These are phyloP conservation scores for Lindgomyces ingoldianus DNA, from an alignment of 495 filamentous ascomycete genomes.

Conservation along the genomic window DNA sequence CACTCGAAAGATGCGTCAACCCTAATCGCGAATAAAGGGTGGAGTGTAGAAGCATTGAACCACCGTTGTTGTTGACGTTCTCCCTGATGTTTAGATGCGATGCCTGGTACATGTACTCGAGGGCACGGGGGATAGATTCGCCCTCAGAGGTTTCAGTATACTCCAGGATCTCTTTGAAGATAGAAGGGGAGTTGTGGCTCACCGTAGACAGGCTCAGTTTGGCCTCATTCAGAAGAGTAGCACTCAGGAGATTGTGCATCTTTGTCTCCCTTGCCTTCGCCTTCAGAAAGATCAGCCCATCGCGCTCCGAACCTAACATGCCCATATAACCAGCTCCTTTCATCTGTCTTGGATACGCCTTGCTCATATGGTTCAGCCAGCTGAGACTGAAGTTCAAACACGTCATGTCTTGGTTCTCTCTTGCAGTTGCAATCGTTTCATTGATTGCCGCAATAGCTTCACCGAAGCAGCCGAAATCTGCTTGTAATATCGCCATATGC, in stretches of 20 bases:
- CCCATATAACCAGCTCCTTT: conserved; percentile 67
- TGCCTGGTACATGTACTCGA: conserved; percentile 77
- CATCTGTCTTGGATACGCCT: conserved; percentile 77
- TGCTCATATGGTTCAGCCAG: conserved; percentile 95
- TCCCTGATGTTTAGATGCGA: conserved; percentile 80
- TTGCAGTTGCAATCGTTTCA: conserved; percentile 85
- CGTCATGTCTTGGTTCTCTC: conserved; percentile 87
- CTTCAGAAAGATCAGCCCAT: conserved; percentile 81
- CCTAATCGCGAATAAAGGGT: conserved; percentile 75
- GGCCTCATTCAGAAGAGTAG: conserved; percentile 82
- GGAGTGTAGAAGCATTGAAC: conserved; percentile 70
- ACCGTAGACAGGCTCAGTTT: conserved; percentile 71
- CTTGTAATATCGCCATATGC: conserved; percentile 88
- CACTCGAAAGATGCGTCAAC: conserved; percentile 54
- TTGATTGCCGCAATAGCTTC: conserved; percentile 93
- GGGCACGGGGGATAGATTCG: conserved; percentile 72
- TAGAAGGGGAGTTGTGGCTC: conserved; percentile 31
- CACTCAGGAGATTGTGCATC: conserved; percentile 85
- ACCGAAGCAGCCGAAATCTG: conserved; percentile 87
- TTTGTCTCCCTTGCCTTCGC: conserved; percentile 83
- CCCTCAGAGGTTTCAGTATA: conserved; percentile 53
- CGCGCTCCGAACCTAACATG: conserved; percentile 75
- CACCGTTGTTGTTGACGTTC: conserved; percentile 70
- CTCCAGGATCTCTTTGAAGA: neutral
- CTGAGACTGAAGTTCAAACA: conserved; percentile 95